phyloP scores from a whole-genome alignment of 257 asterid genomes.

The Ehretia macrophylla region DNA sequence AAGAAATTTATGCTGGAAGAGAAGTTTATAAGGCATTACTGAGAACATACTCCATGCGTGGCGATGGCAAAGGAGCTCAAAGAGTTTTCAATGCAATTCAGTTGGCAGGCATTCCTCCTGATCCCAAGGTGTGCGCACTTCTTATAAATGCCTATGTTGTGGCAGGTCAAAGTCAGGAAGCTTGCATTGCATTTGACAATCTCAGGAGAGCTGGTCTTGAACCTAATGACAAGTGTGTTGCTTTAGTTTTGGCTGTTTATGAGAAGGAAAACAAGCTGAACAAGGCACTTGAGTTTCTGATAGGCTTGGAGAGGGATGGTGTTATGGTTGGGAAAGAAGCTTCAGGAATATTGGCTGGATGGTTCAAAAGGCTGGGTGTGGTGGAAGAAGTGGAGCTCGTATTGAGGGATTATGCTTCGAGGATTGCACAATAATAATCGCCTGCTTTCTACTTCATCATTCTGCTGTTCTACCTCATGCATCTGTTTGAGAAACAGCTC shows the following conservation, averaged over 20 bases:
- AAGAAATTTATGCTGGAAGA: conserved; percentile 59
- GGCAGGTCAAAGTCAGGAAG: conserved; percentile 59
- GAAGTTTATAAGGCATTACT: conserved; percentile 90
- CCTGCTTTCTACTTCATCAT: not conserved
- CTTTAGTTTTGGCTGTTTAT: conserved; percentile 50
- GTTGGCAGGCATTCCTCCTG: conserved; percentile 69
- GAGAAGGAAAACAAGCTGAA: conserved; percentile 61
- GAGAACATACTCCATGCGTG: conserved; percentile 72
- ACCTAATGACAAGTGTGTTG: conserved; percentile 78
- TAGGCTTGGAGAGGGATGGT: conserved; percentile 56
- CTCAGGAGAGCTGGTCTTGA: conserved; percentile 53
- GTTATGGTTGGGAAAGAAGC: conserved; percentile 56
- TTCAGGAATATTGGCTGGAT: conserved; percentile 53
- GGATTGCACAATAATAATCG: conserved; percentile 9
- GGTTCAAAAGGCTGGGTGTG: conserved; percentile 72
- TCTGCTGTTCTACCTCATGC: not conserved
- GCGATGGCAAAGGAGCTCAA: conserved; percentile 72
- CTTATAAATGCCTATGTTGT: conserved; percentile 67
- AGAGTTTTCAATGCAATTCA: conserved; percentile 71
- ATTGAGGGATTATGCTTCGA: conserved; percentile 47
- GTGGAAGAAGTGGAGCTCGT: conserved; percentile 68
- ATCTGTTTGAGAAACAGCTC: conserved; percentile 3
- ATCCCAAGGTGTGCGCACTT: conserved; percentile 69
- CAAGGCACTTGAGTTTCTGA: conserved; percentile 56
- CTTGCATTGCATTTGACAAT: conserved; percentile 65